Base-by-base conservation (phyloP, 768 basidiomycete species). In the Kwoniella heveanensis region DNA sequence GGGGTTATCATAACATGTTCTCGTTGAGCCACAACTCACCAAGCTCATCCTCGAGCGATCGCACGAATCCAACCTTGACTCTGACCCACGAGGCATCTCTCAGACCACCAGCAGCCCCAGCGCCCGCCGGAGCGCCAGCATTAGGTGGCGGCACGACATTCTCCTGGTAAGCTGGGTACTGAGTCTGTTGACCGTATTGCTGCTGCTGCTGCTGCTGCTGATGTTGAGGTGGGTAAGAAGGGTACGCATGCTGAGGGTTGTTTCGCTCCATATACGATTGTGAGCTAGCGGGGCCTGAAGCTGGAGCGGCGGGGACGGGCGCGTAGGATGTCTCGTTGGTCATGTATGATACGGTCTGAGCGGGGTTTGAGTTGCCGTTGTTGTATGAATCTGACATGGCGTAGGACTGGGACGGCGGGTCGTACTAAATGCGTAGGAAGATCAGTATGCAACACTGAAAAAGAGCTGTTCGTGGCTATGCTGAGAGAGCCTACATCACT, bases 21-120 rank as follows among this genome's bases (percentile, higher is more conserved):
- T 10, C 39, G 39, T 17, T 19, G 19, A 9, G 10, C n/a, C 26
- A 5, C 13, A 17, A 74, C 76, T 66, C 48, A 77, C 78, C 78
- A 19, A 79, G 69, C 56, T 79, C 78, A 57, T 79, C 78, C 54
- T 79, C 78, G 22, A 79, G 39, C 27, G 70, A 74, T 47, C 77
- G 56, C 19, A 78, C 71, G 51, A 79, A 79, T 8, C 72, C 74
- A 57, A 74, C 73, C 52, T 69, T 76, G 25, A 78, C 78, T 15
- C 74, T 61, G 44, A 76, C 78, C 71, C 69, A 74, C 54, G 56
- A 62, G 5, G 71, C 77, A 54, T 79, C 77, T 27, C 58, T 51
- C 27, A 79, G 57, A 8, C 67, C 70, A 17, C 32, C 53, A 19
- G 66, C 70, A 8, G 47, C 53, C 10, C 32, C 64, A 5, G 59